Conservation (phyloP, 768 basidiomycete genomes). For the Nidularia pulvinata region DNA sequence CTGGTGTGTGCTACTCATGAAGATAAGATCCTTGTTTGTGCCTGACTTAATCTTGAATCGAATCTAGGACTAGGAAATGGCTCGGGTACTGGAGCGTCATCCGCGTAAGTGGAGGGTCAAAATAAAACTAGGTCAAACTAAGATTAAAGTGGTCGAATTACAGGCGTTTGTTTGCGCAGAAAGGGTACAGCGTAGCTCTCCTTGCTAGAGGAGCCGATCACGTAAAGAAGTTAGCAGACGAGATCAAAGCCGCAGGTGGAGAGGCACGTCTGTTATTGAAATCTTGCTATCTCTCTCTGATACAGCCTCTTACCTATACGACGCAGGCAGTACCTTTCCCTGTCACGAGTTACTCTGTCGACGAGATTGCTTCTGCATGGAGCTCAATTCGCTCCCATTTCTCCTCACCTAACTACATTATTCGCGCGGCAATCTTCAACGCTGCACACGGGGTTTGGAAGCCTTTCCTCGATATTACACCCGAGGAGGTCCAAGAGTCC, state of each 20-base stretch:
- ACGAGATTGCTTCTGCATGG: conserved; percentile 52
- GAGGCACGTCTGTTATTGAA: conserved; percentile 34
- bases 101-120: conserved; percentile 40
- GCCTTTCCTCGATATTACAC: conserved; percentile 63
- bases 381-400: conserved; percentile 41
- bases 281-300: neutral
- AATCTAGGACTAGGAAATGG: conserved; percentile 41
- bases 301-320: neutral
- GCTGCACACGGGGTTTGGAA: conserved; percentile 59
- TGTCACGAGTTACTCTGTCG: conserved; percentile 45
- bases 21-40: neutral
- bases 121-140: conserved; percentile 29
- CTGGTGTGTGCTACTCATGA: conserved; percentile 36
- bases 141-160: neutral
- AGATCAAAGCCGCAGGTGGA: conserved; percentile 58
- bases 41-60: conserved; percentile 1
- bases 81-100: conserved; percentile 54
- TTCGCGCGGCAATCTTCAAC: conserved; percentile 69
- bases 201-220: conserved; percentile 56
- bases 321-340: conserved; percentile 60
- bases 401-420: conserved; percentile 43
- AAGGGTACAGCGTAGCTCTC: conserved; percentile 68
- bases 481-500: conserved; percentile 50
- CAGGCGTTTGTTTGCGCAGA: conserved; percentile 59
- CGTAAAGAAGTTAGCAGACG: conserved; percentile 50